phyloP scores from a whole-genome alignment of 2,329 filamentous ascomycete genomes.

The Ophiostoma quercus region DNA sequence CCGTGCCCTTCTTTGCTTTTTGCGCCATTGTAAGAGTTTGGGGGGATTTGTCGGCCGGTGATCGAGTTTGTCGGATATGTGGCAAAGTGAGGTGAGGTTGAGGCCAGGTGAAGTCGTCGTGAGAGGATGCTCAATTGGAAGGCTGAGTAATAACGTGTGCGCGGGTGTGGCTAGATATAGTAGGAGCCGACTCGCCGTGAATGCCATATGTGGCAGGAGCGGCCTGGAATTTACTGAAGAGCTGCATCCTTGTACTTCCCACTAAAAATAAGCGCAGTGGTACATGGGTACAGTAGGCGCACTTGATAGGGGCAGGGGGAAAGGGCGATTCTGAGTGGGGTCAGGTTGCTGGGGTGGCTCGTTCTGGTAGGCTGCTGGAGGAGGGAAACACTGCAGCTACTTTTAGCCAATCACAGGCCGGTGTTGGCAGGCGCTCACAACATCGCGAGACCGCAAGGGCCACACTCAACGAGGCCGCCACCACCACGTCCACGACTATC shows the following conservation, averaged over 20 bases:
- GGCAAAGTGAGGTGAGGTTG: neutral
- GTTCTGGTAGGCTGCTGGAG: constrained; percentile 35
- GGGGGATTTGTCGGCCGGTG: too few species aligned
- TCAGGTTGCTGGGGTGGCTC: constrained; percentile 34
- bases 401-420: constrained; percentile 36
- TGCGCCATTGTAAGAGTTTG: constrained; percentile 48
- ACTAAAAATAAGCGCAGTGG: neutral
- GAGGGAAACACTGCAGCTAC: constrained; percentile 18
- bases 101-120: neutral
- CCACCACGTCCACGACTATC: constrained; percentile 20
- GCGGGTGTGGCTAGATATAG: too few species aligned
- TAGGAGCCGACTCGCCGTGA: neutral
- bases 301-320: constrained; percentile 12
- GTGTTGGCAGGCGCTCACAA: constrained; percentile 36
- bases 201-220: neutral
- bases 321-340: constrained; percentile 24
- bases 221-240: neutral
- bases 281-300: constrained; percentile 11
- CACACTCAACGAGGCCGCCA: constrained; percentile 21
- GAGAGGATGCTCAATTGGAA: neutral
- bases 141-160: neutral
- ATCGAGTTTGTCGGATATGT: neutral
- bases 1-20: constrained; percentile 60
- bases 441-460: constrained; percentile 34
- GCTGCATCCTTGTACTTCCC: neutral